Percentiles rank a stretch among this genome's conserved stretches.
These are phyloP conservation scores for Kuraishia ogatae DNA, from an alignment of 805 yeast genomes.

Conservation along the genomic window DNA sequence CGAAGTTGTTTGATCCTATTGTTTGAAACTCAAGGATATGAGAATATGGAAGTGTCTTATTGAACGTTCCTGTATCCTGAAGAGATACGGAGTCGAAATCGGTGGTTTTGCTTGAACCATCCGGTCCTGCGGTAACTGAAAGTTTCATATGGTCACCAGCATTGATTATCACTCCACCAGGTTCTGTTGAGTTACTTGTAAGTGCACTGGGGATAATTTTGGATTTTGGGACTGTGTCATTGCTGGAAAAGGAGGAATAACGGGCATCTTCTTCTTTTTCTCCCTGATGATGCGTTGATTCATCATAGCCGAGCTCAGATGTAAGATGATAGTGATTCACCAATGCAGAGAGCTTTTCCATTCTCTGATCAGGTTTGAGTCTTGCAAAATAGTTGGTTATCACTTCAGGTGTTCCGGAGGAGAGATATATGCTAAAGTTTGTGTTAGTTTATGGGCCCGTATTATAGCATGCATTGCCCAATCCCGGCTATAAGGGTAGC, in stretches of 20 bases:
- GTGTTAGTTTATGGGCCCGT: not conserved
- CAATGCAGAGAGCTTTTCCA: not conserved
- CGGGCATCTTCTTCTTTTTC: not conserved
- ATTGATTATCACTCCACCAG: not conserved
- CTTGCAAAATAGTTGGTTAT: not conserved
- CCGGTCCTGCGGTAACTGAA: not conserved
- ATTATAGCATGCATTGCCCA: too few species aligned
- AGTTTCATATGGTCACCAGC: not conserved
- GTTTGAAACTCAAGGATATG: not conserved
- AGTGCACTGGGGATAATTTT: too few species aligned
- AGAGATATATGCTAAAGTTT: not conserved
- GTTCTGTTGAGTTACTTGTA: not conserved
- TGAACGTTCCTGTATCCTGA: not conserved
- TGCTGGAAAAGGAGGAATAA: too few species aligned
- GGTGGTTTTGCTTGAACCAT: not conserved
- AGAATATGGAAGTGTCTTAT: not conserved
- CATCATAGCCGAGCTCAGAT: not conserved
- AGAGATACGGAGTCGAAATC: not conserved
- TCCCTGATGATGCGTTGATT: not conserved
- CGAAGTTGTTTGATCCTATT: constrained; percentile 13
- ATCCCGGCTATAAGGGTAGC: not conserved
- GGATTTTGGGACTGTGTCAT: not conserved
- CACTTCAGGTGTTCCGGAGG: not conserved
- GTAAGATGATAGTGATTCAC: not conserved
- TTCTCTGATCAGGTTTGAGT: not conserved